Base-by-base conservation (phyloP, 1,284 basidiomycete species). In the Ustilago trichophora region DNA sequence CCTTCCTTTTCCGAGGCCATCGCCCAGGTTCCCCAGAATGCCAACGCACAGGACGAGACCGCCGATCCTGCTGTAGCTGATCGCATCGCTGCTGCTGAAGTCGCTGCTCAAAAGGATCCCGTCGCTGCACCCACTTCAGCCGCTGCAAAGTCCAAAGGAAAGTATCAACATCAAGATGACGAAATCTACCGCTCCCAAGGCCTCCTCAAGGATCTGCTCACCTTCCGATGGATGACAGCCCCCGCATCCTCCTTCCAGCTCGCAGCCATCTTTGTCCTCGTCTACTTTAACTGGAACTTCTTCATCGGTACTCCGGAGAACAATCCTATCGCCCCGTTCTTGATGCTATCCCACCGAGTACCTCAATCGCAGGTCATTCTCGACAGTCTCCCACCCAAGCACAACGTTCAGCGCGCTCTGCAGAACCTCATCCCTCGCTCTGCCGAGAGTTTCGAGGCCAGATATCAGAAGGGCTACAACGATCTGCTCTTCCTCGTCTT, bases 401-500 rank as follows among this genome's bases (percentile, higher is more conserved):
- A 64, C 26, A 45, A 43, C 27, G 33, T 45, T 9, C 66, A 58
- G 41, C 43, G 35, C 9, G 47, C 56, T 16, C 42, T 47, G 18
- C 51, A 60, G 38, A 52, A 73, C 22, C 37, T 57, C 27, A 60
- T 60, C 36, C 51, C 72, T 22, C 48, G 66, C 38, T 53, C 66
- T 2, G 24, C 59, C 19, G 64, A 76, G 15, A 48, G 46, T 12
- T 32, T 45, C 19, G 40, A 69, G 44, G 37, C 69, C 21, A 48
- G 75, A 13, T 79, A 72, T 38, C 72, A 76, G 32, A 80, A 80
- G 38, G 78, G 78, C 9, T 74, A 68, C 50, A 42, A 62, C 27
- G 96, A 98, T 81, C 73, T 96, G 7, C 80, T 86, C 16, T 98
- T 98, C 83, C 81, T 98, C 40, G 85, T 86, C 4, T 97, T 93